Percentiles rank a stretch among this genome's conserved stretches.
These are phyloP conservation scores for Microbotryum saponariae DNA, from an alignment of 1,284 basidiomycete genomes.

Conservation along the genomic window DNA sequence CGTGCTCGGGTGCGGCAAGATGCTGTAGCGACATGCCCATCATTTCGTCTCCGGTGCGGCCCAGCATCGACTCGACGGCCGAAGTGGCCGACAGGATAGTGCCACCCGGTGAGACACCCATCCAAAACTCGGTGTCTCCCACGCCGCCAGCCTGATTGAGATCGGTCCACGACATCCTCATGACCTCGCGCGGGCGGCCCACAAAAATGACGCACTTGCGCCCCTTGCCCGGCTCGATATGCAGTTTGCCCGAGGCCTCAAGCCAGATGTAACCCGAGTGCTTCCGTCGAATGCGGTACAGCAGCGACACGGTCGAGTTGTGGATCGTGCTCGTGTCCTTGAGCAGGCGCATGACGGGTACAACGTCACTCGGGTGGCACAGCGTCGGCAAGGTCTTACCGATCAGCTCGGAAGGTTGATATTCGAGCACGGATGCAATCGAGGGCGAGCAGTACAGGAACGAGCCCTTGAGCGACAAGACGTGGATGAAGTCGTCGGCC, in stretches of 20 bases:
- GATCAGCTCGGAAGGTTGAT: constrained; percentile 67
- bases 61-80: constrained; percentile 25
- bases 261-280: constrained; percentile 68
- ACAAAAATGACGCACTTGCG: constrained; percentile 71
- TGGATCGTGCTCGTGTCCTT: constrained; percentile 56
- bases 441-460: constrained; percentile 85
- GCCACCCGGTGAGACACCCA: constrained; percentile 31
- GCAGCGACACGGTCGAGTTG: constrained; percentile 55
- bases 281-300: constrained; percentile 66
- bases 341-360: constrained; percentile 83
- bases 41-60: constrained; percentile 18
- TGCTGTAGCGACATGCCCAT: constrained; percentile 20
- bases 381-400: constrained; percentile 67
- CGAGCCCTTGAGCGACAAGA: constrained; percentile 84
- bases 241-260: constrained; percentile 72
- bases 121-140: constrained; percentile 36
- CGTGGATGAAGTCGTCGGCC: constrained; percentile 64
- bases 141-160: constrained; percentile 30
- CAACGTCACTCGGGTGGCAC: constrained; percentile 80
- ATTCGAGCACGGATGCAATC: constrained; percentile 66
- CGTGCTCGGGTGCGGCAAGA: constrained; percentile 17
- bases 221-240: constrained; percentile 79
- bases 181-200: constrained; percentile 63
- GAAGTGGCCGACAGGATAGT: constrained; percentile 31
- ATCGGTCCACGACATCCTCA: constrained; percentile 54